Evolutionary conservation across 1,284 basidiomycete genomes (phyloP).

Genomic region (Cryptococcus deneoformans): DNA sequence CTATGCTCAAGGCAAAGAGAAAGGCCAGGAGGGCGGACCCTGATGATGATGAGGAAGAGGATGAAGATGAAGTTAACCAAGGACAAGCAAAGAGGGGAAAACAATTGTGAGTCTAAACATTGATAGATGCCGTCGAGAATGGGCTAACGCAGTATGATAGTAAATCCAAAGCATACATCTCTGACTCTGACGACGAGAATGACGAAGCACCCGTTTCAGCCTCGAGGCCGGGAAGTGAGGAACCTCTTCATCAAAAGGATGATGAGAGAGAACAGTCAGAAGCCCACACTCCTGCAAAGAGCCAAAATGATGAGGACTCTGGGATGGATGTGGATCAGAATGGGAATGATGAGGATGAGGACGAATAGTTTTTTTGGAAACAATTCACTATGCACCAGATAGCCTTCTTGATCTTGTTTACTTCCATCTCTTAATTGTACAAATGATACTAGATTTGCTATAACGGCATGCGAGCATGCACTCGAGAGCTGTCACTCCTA

Average conservation of each 20-base stretch:
- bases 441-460: too few species aligned
- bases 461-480: too few species aligned
- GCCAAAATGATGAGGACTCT: conserved; percentile 20
- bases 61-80: conserved; percentile 5
- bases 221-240: conserved; percentile 5
- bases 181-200: conserved; percentile 39
- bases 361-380: neutral
- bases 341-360: neutral
- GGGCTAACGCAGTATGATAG: conserved; percentile 9
- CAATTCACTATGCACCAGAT: too few species aligned
- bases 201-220: conserved; percentile 7
- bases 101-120: conserved; percentile 27
- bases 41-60: conserved; percentile 36
- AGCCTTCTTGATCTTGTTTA: too few species aligned
- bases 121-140: conserved; percentile 1
- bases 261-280: too few species aligned
- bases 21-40: conserved; percentile 25
- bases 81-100: conserved; percentile 35
- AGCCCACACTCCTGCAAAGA: neutral
- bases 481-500: too few species aligned
- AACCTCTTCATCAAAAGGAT: too few species aligned
- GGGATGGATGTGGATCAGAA: neutral
- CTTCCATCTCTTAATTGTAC: too few species aligned
- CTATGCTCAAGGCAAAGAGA: conserved; percentile 31
- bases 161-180: conserved; percentile 47